Evolutionary conservation across 192 early-diverging fungal species (phyloP).

Genomic region (Gaertneriomyces semiglobifer): DNA sequence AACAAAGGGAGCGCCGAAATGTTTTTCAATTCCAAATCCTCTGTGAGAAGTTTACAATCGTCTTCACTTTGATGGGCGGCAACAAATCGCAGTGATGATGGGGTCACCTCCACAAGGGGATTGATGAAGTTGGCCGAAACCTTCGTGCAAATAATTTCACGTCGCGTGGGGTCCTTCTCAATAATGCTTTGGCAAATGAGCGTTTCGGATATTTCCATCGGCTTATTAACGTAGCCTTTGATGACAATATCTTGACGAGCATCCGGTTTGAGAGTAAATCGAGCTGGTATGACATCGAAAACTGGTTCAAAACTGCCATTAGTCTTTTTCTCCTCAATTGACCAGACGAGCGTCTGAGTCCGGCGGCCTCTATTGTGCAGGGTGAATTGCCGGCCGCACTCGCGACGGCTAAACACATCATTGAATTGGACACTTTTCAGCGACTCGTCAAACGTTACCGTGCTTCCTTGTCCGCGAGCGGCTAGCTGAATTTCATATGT

Average conservation of each 20-base stretch:
- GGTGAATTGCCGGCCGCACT: conserved; percentile 45
- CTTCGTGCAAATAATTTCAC: conserved; percentile 33
- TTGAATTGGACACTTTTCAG: conserved; percentile 46
- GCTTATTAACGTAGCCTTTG: conserved; percentile 43
- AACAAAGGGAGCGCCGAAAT: conserved; percentile 46
- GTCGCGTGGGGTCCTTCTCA: conserved; percentile 54
- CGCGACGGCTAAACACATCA: conserved; percentile 58
- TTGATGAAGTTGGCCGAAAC: conserved; percentile 56
- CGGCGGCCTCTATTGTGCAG: conserved; percentile 51
- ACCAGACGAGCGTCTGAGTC: conserved; percentile 52
- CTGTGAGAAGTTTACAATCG: conserved; percentile 32
- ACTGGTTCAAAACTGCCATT: conserved; percentile 15
- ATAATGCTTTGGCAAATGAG: conserved; percentile 46
- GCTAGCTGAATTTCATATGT: conserved; percentile 51
- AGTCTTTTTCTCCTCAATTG: conserved; percentile 31
- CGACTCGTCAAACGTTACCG: conserved; percentile 49
- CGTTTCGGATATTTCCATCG: conserved; percentile 39
- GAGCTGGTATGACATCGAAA: conserved; percentile 50
- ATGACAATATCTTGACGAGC: conserved; percentile 43
- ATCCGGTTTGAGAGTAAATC: conserved; percentile 51
- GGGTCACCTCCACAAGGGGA: conserved; percentile 45
- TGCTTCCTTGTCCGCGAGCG: conserved; percentile 53
- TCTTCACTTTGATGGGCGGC: conserved; percentile 48
- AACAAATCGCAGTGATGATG: conserved; percentile 43
- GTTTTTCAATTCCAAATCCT: conserved; percentile 44